Evolutionary conservation across 2,329 filamentous ascomycete genomes (phyloP).

Genomic region (Ramichloridium luteum): DNA sequence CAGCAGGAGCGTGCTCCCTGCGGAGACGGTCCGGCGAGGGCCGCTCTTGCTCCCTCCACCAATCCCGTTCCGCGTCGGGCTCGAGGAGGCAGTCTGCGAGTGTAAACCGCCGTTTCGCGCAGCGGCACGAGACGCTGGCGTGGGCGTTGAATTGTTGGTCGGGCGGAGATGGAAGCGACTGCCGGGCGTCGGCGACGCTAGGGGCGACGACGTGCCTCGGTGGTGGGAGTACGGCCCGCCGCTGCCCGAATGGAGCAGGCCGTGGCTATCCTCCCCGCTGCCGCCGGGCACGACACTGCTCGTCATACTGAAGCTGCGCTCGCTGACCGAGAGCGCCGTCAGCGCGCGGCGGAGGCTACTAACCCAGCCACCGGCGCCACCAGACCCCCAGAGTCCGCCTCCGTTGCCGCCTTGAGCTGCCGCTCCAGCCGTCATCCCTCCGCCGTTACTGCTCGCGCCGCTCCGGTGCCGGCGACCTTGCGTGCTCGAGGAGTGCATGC

Average conservation of each 20-base stretch:
- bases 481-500: neutral
- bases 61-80: constrained; percentile 1
- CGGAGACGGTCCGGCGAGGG: constrained; percentile 33
- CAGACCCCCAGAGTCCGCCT: too few relatives aligned
- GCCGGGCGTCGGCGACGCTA: too few relatives aligned
- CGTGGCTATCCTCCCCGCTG: too few relatives aligned
- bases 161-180: too few relatives aligned
- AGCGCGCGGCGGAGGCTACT: constrained; percentile 23
- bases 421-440: neutral
- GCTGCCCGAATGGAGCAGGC: too few relatives aligned
- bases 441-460: neutral
- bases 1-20: constrained; percentile 30
- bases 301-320: constrained; percentile 22
- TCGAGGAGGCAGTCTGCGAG: neutral
- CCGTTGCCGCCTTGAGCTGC: neutral
- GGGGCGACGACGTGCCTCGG: too few relatives aligned
- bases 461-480: neutral
- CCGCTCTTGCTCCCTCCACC: too few relatives aligned
- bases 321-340: constrained; percentile 18
- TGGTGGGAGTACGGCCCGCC: too few relatives aligned
- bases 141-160: too few relatives aligned
- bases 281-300: constrained; percentile 6
- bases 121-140: neutral
- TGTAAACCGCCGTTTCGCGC: neutral
- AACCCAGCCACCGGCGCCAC: too few relatives aligned